A percentile compares a stretch with the other conserved stretches of the same genome.
Evolutionary conservation across 2,329 filamentous ascomycete genomes (phyloP).

Genomic region (Beauveria pseudobassiana): DNA sequence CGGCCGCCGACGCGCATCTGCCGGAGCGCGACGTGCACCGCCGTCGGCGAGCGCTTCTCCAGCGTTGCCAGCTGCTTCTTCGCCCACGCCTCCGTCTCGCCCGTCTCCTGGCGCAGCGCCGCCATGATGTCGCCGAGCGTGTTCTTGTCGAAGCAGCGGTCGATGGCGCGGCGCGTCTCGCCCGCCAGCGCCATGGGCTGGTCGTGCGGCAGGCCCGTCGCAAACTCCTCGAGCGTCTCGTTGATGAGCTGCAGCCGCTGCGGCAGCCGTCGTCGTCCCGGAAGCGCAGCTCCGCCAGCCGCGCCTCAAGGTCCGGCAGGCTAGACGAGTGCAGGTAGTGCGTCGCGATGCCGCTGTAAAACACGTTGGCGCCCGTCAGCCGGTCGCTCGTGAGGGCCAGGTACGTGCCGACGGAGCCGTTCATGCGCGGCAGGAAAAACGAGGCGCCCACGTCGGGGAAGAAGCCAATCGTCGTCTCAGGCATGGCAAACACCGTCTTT

Average conservation of each 20-base stretch:
- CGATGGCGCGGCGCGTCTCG: constrained; percentile 69
- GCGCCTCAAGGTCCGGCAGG: constrained; percentile 71
- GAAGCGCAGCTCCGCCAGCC: constrained; percentile 85
- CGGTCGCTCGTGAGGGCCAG: constrained; percentile 84
- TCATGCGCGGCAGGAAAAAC: constrained; percentile 88
- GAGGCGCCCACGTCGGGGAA: constrained; percentile 97
- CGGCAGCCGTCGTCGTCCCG: constrained; percentile 60
- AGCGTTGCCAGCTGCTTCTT: constrained; percentile 68
- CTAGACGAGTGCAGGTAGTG: constrained; percentile 93
- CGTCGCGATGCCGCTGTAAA: constrained; percentile 87
- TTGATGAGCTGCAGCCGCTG: constrained; percentile 68
- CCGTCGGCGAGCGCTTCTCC: constrained; percentile 72
- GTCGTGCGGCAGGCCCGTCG: constrained; percentile 72
- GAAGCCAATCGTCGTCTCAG: constrained; percentile 95
- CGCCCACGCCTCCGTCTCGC: constrained; percentile 64
- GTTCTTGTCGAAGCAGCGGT: constrained; percentile 68
- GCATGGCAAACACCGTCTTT: constrained; percentile 94
- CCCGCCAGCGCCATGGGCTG: constrained; percentile 62
- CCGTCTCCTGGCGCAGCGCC: constrained; percentile 50
- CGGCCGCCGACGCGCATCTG: constrained; percentile 69
- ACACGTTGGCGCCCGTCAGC: constrained; percentile 74
- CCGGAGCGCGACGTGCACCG: constrained; percentile 73
- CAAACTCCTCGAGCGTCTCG: constrained; percentile 85
- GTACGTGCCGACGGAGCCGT: constrained; percentile 83
- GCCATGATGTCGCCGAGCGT: constrained; percentile 62